These are phyloP conservation scores for Heliamphora pulchella DNA, from an alignment of 179 eudicot genomes.

Conservation along the genomic window DNA sequence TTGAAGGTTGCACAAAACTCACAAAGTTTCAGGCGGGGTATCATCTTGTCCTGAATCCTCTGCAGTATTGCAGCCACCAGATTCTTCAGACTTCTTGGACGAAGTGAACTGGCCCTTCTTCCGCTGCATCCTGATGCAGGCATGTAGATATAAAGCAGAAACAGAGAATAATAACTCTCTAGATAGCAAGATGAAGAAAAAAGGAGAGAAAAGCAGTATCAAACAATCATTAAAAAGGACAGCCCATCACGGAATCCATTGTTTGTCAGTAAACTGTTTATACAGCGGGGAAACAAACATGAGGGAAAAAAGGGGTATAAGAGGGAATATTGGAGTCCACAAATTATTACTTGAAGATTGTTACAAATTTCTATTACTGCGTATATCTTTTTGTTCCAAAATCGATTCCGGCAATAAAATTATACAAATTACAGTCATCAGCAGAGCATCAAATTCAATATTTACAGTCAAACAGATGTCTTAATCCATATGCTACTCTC, in stretches of 20 bases:
- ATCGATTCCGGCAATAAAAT: neutral
- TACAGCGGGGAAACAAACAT: neutral
- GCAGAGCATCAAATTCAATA: neutral
- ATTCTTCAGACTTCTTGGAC: constrained; percentile 34
- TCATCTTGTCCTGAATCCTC: constrained; percentile 29
- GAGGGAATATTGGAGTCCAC: neutral
- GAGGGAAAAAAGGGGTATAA: neutral
- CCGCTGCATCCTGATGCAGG: constrained; percentile 49
- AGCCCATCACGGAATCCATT: neutral
- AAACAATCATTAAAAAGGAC: neutral
- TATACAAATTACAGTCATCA: neutral
- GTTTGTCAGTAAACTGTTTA: neutral
- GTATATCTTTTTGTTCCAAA: neutral
- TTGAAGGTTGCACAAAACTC: constrained; percentile 15
- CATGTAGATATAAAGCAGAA: constrained; percentile 10
- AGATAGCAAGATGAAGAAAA: neutral
- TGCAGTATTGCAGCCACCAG: constrained; percentile 20
- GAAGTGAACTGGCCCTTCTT: constrained; percentile 66
- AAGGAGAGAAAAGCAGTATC: neutral
- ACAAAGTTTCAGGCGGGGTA: constrained; percentile 22
- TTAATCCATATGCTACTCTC: neutral
- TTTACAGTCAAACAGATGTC: neutral
- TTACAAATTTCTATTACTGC: neutral
- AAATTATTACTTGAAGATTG: constrained; percentile 3
- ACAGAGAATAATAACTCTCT: neutral